Conservation (phyloP, 306 rosid species). For the Fragaria vesca region DNA sequence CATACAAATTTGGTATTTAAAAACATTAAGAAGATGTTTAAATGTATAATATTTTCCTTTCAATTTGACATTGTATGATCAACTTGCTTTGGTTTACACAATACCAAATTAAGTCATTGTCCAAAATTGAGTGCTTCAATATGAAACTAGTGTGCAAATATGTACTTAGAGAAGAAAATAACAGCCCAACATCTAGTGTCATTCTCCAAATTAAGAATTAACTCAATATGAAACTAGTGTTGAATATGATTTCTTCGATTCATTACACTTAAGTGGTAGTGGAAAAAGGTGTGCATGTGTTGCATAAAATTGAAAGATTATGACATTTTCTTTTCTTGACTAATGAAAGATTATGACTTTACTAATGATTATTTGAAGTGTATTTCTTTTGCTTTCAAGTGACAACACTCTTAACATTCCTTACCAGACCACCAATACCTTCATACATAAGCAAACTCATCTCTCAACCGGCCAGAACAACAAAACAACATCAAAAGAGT, state of each 20-base stretch:
- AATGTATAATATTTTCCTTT: background rate
- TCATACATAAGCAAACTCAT: background rate
- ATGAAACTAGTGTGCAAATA: conserved; percentile 14
- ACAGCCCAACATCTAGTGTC: background rate
- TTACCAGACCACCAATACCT: conserved; percentile 3
- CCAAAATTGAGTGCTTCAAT: conserved; percentile 6
- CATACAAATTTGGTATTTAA: background rate
- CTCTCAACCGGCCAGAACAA: too few relatives aligned
- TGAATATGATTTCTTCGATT: conserved; percentile 11
- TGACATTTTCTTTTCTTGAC: conserved; percentile 1
- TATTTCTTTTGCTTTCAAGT: background rate
- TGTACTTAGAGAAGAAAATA: conserved; percentile 9
- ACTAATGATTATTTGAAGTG: background rate
- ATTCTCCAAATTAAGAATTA: conserved; percentile 1
- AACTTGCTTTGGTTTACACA: background rate
- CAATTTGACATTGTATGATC: conserved; percentile 3
- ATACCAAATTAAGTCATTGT: conserved; percentile 10
- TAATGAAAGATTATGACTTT: background rate
- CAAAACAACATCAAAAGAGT: too few relatives aligned
- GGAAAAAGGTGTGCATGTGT: conserved; percentile 2
- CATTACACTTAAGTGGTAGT: background rate
- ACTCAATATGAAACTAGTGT: conserved; percentile 15
- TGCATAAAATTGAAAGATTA: conserved; percentile 8
- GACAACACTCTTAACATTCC: conserved; percentile 18
- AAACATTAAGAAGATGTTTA: conserved; percentile 4